Conservation (phyloP, 495 filamentous ascomycete species). For the Penicillium verhagenii region DNA sequence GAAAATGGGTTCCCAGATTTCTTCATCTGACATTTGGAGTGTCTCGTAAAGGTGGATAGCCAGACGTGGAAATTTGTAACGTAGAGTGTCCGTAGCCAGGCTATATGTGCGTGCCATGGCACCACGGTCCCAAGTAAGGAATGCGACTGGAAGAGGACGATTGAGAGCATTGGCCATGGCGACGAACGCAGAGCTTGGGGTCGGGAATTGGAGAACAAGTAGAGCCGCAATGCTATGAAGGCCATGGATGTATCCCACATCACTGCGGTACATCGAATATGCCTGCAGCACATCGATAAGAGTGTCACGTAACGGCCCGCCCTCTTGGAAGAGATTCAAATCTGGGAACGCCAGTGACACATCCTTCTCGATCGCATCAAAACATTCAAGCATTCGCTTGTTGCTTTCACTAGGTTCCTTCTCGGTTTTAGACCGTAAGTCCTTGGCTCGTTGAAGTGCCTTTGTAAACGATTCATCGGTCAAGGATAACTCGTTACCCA, state of each 20-base stretch:
- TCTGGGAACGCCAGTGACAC: slow-evolving; percentile 72
- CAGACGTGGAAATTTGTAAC: slow-evolving; percentile 69
- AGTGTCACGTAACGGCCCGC: slow-evolving; percentile 70
- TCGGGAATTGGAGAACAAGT: slow-evolving; percentile 79
- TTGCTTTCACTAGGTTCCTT: slow-evolving; percentile 48
- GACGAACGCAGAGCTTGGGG: slow-evolving; percentile 71
- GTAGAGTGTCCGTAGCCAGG: slow-evolving; percentile 67
- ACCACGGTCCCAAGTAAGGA: slow-evolving; percentile 73
- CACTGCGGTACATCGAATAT: slow-evolving; percentile 89
- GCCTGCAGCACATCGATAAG: slow-evolving; percentile 82
- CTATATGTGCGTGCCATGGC: slow-evolving; percentile 71
- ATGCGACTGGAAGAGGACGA: slow-evolving; percentile 81
- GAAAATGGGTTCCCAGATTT: slow-evolving; percentile 59
- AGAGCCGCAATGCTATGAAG: slow-evolving; percentile 85
- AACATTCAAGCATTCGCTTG: slow-evolving; percentile 55
- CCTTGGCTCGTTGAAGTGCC: slow-evolving; percentile 72
- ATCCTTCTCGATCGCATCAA: slow-evolving; percentile 68
- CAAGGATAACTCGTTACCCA: slow-evolving; percentile 86
- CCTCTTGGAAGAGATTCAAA: slow-evolving; percentile 77
- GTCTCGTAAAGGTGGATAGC: slow-evolving; percentile 62
- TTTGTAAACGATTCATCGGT: slow-evolving; percentile 73
- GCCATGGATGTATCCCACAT: slow-evolving; percentile 87
- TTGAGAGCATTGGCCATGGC: slow-evolving; percentile 87
- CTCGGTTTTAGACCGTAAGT: slow-evolving; percentile 53
- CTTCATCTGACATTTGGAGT: slow-evolving; percentile 43